Percentiles rank a stretch among this genome's conserved stretches.
These are phyloP conservation scores for Apiotrichum sp. DNA, from an alignment of 1,284 basidiomycete species.

Conservation along the genomic window DNA sequence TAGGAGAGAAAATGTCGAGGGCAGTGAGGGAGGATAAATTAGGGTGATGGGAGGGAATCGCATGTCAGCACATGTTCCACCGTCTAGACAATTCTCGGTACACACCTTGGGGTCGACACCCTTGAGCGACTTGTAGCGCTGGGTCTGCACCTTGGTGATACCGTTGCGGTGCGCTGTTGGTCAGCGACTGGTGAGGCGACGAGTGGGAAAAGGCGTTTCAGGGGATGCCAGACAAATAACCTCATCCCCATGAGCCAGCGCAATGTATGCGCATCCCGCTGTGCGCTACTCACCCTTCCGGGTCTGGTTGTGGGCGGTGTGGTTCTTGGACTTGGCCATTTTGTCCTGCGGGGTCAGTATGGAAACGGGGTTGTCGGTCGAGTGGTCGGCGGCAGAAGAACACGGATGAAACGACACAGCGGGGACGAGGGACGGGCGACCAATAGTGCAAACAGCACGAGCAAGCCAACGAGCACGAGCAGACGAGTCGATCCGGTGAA, in stretches of 20 bases:
- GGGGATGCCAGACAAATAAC: too few species aligned
- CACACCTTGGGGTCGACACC: constrained; percentile 60
- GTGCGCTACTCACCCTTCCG: constrained; percentile 43
- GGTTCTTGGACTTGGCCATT: constrained; percentile 58
- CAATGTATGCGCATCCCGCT: not conserved
- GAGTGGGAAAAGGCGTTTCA: too few species aligned
- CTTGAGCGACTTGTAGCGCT: constrained; percentile 76
- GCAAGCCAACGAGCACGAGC: too few species aligned
- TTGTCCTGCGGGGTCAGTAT: constrained; percentile 9
- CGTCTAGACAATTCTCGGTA: not conserved
- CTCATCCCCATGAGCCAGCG: too few species aligned
- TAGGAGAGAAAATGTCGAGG: constrained; percentile 10
- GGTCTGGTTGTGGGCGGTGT: constrained; percentile 74
- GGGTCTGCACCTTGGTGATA: constrained; percentile 73
- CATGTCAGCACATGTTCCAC: not conserved
- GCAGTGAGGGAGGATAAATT: not conserved
- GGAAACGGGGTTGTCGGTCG: too few species aligned
- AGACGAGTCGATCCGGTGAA: too few species aligned
- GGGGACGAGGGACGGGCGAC: too few species aligned
- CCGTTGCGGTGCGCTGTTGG: constrained; percentile 86
- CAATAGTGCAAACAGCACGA: too few species aligned
- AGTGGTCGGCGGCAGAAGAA: too few species aligned
- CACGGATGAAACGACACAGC: too few species aligned
- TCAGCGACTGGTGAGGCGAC: not conserved
- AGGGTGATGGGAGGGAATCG: not conserved